A percentile compares a stretch with the other conserved stretches of the same genome.
Evolutionary conservation across 306 rosid species (phyloP).

Genomic region (Quercus ilex): DNA sequence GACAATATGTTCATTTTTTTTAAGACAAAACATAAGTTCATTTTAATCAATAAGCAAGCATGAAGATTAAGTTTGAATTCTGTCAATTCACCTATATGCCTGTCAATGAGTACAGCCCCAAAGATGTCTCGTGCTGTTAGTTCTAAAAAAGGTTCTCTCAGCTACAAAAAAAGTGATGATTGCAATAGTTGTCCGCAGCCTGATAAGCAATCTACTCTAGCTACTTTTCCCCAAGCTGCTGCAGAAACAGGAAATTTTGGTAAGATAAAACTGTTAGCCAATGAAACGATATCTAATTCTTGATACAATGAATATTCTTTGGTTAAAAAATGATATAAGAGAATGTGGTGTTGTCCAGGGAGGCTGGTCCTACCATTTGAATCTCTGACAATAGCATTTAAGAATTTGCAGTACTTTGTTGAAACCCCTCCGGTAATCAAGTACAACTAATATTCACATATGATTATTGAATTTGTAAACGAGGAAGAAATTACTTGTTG

Average conservation of each 20-base stretch:
- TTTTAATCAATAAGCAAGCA: slow-evolving; percentile 5
- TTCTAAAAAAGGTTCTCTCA: slow-evolving; percentile 40
- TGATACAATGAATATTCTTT: not conserved
- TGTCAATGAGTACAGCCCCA: slow-evolving; percentile 38
- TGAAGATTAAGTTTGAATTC: slow-evolving; percentile 1
- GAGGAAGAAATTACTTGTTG: slow-evolving; percentile 7
- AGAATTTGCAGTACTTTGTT: slow-evolving; percentile 56
- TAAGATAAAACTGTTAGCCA: slow-evolving; percentile 16
- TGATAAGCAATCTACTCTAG: slow-evolving; percentile 34
- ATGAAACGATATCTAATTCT: not conserved
- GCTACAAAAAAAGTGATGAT: slow-evolving; percentile 24
- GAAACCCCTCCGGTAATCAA: slow-evolving; percentile 52
- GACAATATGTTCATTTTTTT: too few relatives aligned
- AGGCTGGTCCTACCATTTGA: slow-evolving; percentile 53
- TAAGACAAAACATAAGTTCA: slow-evolving; percentile 36
- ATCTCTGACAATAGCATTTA: slow-evolving; percentile 42
- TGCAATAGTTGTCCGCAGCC: slow-evolving; percentile 18
- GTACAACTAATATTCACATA: not conserved
- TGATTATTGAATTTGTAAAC: slow-evolving; percentile 16
- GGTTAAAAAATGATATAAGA: not conserved
- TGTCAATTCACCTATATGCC: slow-evolving; percentile 16
- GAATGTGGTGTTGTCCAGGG: slow-evolving; percentile 32
- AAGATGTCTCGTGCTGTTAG: slow-evolving; percentile 47
- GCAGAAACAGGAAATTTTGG: slow-evolving; percentile 40
- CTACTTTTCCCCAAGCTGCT: slow-evolving; percentile 26